These are phyloP conservation scores for Stagonosporopsis rhizophila DNA, from an alignment of 2,329 filamentous ascomycete genomes.

Conservation along the genomic window DNA sequence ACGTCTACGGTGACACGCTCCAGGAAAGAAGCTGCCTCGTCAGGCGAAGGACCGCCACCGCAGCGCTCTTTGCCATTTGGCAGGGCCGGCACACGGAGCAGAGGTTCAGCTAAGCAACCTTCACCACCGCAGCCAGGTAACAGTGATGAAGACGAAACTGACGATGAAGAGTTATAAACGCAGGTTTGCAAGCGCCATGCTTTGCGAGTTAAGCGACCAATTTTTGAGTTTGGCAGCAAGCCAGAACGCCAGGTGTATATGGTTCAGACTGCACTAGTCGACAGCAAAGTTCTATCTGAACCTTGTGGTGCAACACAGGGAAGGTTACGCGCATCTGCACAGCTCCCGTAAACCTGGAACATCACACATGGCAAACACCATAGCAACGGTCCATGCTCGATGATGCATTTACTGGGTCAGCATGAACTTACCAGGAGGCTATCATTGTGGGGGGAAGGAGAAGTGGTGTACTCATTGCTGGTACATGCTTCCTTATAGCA, in stretches of 20 bases:
- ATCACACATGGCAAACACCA: not conserved
- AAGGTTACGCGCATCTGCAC: constrained; percentile 4
- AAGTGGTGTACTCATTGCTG: not conserved
- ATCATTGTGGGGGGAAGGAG: not conserved
- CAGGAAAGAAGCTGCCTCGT: constrained; percentile 21
- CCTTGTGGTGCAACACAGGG: constrained; percentile 2
- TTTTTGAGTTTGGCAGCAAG: not conserved
- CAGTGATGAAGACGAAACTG: constrained; percentile 45
- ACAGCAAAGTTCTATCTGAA: constrained; percentile 5
- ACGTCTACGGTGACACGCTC: constrained; percentile 27
- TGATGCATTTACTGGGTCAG: not conserved
- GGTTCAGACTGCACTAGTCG: not conserved
- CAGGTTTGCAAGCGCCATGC: not conserved
- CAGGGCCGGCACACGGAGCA: constrained; percentile 32
- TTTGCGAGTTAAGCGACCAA: not conserved
- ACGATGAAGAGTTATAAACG: constrained; percentile 47
- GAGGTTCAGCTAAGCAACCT: constrained; percentile 19
- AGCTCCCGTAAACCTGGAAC: not conserved
- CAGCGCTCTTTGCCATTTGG: constrained; percentile 47
- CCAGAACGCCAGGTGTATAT: not conserved
- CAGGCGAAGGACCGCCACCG: constrained; percentile 38
- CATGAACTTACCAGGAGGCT: not conserved
- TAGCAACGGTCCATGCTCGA: constrained; percentile 1
- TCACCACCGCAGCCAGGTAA: constrained; percentile 16
- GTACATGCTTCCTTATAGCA: not conserved